phyloP scores from a whole-genome alignment of 1,284 basidiomycete species.

The Ustilago esculenta region DNA sequence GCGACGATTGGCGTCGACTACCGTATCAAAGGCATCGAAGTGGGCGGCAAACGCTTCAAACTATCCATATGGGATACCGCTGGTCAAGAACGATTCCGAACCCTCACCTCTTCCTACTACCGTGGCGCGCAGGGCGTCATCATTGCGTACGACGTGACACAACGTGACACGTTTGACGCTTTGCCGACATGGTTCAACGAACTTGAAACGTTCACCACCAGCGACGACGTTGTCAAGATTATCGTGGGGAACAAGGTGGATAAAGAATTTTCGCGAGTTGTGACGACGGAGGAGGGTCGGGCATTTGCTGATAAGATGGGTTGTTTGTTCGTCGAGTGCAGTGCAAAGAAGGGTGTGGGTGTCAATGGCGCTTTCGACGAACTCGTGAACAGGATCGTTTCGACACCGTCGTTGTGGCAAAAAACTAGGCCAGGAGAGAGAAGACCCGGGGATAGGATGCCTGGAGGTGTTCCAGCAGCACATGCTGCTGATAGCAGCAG shows the following conservation, averaged over 20 bases:
- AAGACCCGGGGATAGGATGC: constrained; percentile 64
- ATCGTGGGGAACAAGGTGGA: constrained; percentile 94
- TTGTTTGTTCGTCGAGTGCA: constrained; percentile 83
- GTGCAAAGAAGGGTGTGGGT: constrained; percentile 62
- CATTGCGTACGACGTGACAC: constrained; percentile 93
- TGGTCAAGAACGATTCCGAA: constrained; percentile 71
- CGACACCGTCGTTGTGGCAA: constrained; percentile 61
- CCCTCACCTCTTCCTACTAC: constrained; percentile 90
- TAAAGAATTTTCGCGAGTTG: constrained; percentile 87
- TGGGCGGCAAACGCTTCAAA: constrained; percentile 71
- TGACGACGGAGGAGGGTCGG: constrained; percentile 80
- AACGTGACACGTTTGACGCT: constrained; percentile 88
- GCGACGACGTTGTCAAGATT: constrained; percentile 84
- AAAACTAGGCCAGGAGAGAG: constrained; percentile 52
- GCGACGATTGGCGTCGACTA: constrained; percentile 82
- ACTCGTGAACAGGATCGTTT: constrained; percentile 62
- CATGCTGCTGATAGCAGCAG: constrained; percentile 51
- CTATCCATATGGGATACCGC: constrained; percentile 71
- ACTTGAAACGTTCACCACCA: constrained; percentile 85
- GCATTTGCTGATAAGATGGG: constrained; percentile 83
- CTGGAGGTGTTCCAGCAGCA: constrained; percentile 60
- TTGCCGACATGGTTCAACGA: constrained; percentile 92
- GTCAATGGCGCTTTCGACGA: constrained; percentile 65
- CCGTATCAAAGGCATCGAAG: constrained; percentile 70
- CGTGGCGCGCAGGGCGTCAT: constrained; percentile 93